A percentile compares a stretch with the other conserved stretches of the same genome.
These are phyloP conservation scores for Kwoniella botswanensis DNA, from an alignment of 768 basidiomycete species.

Conservation along the genomic window DNA sequence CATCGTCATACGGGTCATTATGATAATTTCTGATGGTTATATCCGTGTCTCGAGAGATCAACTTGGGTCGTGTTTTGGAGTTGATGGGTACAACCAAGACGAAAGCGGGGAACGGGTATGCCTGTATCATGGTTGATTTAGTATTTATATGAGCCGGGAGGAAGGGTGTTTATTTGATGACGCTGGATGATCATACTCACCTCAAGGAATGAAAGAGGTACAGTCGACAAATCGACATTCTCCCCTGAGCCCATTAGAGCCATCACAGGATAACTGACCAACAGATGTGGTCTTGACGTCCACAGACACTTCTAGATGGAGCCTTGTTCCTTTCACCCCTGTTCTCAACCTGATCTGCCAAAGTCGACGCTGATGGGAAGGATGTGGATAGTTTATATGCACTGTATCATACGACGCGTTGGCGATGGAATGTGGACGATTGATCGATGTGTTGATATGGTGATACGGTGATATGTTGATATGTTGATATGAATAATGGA, in stretches of 20 bases:
- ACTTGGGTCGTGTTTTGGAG: slow-evolving; percentile 23
- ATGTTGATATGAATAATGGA: too few relatives aligned
- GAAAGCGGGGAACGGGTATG: slow-evolving; percentile 48
- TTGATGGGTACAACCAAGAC: slow-evolving; percentile 37
- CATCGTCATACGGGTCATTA: slow-evolving; percentile 30
- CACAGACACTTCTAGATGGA: too few relatives aligned
- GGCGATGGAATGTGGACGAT: too few relatives aligned
- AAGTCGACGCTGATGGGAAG: too few relatives aligned
- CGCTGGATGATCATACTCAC: slow-evolving; percentile 22
- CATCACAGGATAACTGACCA: neutral
- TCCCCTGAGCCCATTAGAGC: slow-evolving; percentile 1
- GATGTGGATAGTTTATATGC: too few relatives aligned
- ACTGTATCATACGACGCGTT: too few relatives aligned
- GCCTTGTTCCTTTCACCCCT: too few relatives aligned
- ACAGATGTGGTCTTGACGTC: too few relatives aligned
- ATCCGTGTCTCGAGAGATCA: slow-evolving; percentile 47
- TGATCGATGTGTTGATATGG: too few relatives aligned
- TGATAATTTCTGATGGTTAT: slow-evolving; percentile 34
- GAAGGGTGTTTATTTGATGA: neutral
- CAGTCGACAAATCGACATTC: slow-evolving; percentile 31
- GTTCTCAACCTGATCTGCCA: too few relatives aligned
- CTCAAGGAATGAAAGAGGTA: slow-evolving; percentile 47
- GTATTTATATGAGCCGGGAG: neutral
- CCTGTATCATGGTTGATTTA: slow-evolving; percentile 18
- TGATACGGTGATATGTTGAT: too few relatives aligned